Base-by-base conservation (phyloP, 495 filamentous ascomycete genomes). In the Thermothielavioides terrestris region DNA sequence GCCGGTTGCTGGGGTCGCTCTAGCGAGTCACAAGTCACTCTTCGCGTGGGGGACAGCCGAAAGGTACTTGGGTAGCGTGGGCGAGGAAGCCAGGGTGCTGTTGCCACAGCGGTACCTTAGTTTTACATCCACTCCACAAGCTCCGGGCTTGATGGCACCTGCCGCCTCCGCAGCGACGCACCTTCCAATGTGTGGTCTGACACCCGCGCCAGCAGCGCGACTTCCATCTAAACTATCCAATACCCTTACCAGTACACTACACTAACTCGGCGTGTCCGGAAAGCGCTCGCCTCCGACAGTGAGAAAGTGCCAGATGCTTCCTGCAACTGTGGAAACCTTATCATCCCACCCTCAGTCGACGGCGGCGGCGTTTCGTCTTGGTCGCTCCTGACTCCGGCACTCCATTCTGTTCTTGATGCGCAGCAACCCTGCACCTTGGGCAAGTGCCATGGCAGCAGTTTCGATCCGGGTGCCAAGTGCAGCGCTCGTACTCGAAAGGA, bases 71-170 rank as follows among this genome's bases (percentile, higher is more conserved):
- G 15, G 10, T 6, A 6, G 14, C 18, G n/a, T 14, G 28, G 17
- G 36, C 7, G 21, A 37, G 17, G 8, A 14, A 7, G 6, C 18
- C 17, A 31, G n/a, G 18, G 15, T 34, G 30, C 32, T 34, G 14
- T 38, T 47, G 44, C 44, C 44, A 44, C 42, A 31, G 20, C 23
- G n/a, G n/a, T n/a, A n/a, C n/a, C n/a, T n/a, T n/a, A n/a, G n/a
- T n/a, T n/a, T n/a, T n/a, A n/a, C n/a, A n/a, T n/a, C n/a, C n/a
- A n/a, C n/a, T n/a, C n/a, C n/a, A n/a, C n/a, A n/a, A 23, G 15
- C 20, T 34, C 22, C 28, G 21, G 42, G 21, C 18, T 38, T 34
- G 31, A 34, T 43, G 41, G 27, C 15, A n/a, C n/a, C n/a, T n/a
- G n/a, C 6, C 27, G 27, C 6, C 27, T 32, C 9, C 30, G n/a